Conservation (phyloP, 2,329 filamentous ascomycete genomes). For the Diatrype stigma region DNA sequence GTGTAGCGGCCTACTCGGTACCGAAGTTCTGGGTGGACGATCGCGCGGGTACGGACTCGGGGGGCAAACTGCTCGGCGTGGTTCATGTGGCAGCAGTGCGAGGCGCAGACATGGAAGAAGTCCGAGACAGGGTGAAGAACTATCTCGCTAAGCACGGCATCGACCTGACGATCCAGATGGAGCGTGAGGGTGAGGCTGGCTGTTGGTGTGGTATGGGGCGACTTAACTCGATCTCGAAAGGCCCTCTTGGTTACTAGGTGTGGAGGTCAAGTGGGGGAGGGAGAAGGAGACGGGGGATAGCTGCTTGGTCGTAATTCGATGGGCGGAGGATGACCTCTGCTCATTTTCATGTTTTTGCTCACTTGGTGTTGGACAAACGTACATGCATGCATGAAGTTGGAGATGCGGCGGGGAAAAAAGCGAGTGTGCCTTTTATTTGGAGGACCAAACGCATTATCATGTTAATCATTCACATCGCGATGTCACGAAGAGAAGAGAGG, state of each 20-base stretch:
- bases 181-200: constrained; percentile 69
- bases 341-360: no score
- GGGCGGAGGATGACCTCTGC: no score
- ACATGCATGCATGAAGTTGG: no score
- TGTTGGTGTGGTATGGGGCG: constrained; percentile 56
- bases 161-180: constrained; percentile 82
- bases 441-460: no score
- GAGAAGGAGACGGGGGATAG: neutral
- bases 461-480: no score
- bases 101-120: constrained; percentile 73
- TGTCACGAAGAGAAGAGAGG: no score
- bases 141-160: constrained; percentile 70
- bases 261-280: neutral
- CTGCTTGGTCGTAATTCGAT: no score
- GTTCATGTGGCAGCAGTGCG: constrained; percentile 79
- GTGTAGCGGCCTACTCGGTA: constrained; percentile 79
- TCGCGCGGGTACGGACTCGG: constrained; percentile 38
- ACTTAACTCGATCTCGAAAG: constrained; percentile 26
- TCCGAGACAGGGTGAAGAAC: constrained; percentile 68
- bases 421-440: no score
- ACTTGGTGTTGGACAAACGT: no score
- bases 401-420: no score
- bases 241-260: constrained; percentile 19
- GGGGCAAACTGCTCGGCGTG: constrained; percentile 63
- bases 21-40: constrained; percentile 94